Evolutionary conservation across 2,329 filamentous ascomycete species (phyloP), one percentile per base, ranked within the genome.

Genomic region (Hysterium pulicare): DNA sequence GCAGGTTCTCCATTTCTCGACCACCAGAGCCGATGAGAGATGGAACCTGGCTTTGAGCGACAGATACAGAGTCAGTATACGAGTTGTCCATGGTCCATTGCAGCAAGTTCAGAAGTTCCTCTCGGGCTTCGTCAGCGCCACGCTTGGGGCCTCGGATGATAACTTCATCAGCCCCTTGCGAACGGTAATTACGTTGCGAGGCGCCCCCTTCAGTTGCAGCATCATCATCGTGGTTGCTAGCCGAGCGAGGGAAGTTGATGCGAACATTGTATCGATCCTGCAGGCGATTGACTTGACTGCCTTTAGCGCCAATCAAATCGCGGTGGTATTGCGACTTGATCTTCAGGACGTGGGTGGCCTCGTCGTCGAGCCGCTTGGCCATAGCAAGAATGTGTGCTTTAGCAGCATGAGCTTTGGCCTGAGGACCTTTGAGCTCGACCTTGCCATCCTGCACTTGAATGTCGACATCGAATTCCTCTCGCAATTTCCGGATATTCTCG

Each of bases 361-460:
- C 93, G 58, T 98, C 93, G 40, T 94, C 90, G 57, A 95, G 79
- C 63, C 87, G 87, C 65, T 86, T 89, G 31, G 81, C 84, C 51
- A 96, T 73, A 30, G 82, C 78, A 49, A 83, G 74, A 54, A 98
- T 96, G 60, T 95, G 83, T 30, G 83, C 73, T 67, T 87, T 93
- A 50, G 88, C 89, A 38, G 83, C 82, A 66, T 95, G 90, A 1
- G 90, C 89, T 76, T 97, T 97, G 38, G 89, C 88, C 71, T 94
- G 88, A 38, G 93, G 91, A 20, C 94, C 93, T 75, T 94, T 96
- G 55, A 98, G 82, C 68, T 95, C 89, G 38, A 97, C 89, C 70
- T 90, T 90, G 53, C 93, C 93, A 57, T 96, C 88, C 53, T 94
- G 84, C 30, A 97, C 85, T 69, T 96, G 90, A 49, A 98, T 84